Evolutionary conservation across 2,329 filamentous ascomycete species (phyloP), one percentile per base, ranked within the genome.

Genomic region (Talaromyces funiculosus): DNA sequence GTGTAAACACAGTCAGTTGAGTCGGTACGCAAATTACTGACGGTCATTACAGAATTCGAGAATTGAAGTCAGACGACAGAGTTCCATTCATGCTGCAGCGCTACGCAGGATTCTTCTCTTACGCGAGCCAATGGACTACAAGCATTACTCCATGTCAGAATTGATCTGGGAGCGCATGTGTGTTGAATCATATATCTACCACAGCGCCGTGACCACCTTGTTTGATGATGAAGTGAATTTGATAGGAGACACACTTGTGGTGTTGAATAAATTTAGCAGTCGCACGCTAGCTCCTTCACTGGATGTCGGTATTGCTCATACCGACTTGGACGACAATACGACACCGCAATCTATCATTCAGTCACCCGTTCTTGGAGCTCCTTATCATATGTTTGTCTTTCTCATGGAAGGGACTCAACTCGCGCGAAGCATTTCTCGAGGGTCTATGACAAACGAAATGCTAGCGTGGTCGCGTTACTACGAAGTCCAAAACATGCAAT

Each of bases 121-220:
- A 24, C 59, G 59, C 2, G n/a, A 57, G 22, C 59, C 59, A 12
- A 56, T 61, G 53, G n/a, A 61, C 26, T n/a, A n/a, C 35, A 38
- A 12, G 6, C 42, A 24, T 24, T 16, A 35, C 8, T 56, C 59
- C 5, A 53, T 43, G 6, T 55, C 59, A 35, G 53, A 57, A 43
- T 35, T 61, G 4, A 33, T 57, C 29, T 61, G 59, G 59, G 59
- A 61, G 38, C 53, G 59, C n/a, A 61, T 57, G 59, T 61, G 59
- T 51, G 59, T 61, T 3, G 59, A 61, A 31, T 56, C 59, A 12
- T 61, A 61, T 37, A 61, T 61, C 12, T 61, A 61, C 33, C 59
- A 61, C 31, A 61, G 53, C 29, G 59, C 59, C 18, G 59, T 57
- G n/a, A 61, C 53, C 20, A 61, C 59, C 33, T 47, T 61, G 14